Percentiles rank a stretch among this genome's conserved stretches.
Evolutionary conservation across 2,329 filamentous ascomycete genomes (phyloP).

Genomic region (Talaromyces verruculosus): DNA sequence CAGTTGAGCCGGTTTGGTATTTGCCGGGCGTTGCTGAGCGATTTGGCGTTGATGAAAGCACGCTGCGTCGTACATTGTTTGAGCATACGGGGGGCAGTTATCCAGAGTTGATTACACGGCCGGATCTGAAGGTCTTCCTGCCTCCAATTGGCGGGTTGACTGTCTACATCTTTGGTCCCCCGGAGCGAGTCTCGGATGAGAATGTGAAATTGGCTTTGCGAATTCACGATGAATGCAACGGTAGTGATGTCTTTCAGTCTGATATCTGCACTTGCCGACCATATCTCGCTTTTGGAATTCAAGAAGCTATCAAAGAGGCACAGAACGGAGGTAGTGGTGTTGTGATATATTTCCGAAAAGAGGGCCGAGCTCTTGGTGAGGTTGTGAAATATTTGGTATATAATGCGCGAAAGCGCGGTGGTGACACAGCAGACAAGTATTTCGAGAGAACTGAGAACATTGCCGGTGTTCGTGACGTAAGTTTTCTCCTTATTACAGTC

Average conservation of each 20-base stretch:
- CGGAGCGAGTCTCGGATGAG: conserved; percentile 87
- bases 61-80: conserved; percentile 81
- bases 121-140: conserved; percentile 92
- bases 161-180: conserved; percentile 95
- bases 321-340: conserved; percentile 91
- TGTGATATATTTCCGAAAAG: conserved; percentile 98
- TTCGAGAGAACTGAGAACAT: conserved; percentile 98
- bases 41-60: conserved; percentile 89
- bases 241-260: conserved; percentile 94
- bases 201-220: conserved; percentile 77
- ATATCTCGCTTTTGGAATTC: conserved; percentile 94
- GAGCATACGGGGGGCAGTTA: conserved; percentile 96
- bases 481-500: background rate
- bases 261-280: conserved; percentile 94
- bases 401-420: conserved; percentile 49
- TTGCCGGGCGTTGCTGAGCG: conserved; percentile 83
- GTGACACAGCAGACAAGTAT: conserved; percentile 56
- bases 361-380: conserved; percentile 89
- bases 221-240: conserved; percentile 88
- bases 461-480: conserved; percentile 77
- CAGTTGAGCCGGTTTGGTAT: conserved; percentile 93
- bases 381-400: conserved; percentile 84
- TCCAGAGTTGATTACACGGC: conserved; percentile 91
- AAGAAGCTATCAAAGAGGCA: conserved; percentile 95
- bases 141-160: conserved; percentile 94